Percentiles rank a stretch among this genome's conserved stretches.
Conservation (phyloP, 2,329 filamentous ascomycete genomes). For the Claviceps arundinis region DNA sequence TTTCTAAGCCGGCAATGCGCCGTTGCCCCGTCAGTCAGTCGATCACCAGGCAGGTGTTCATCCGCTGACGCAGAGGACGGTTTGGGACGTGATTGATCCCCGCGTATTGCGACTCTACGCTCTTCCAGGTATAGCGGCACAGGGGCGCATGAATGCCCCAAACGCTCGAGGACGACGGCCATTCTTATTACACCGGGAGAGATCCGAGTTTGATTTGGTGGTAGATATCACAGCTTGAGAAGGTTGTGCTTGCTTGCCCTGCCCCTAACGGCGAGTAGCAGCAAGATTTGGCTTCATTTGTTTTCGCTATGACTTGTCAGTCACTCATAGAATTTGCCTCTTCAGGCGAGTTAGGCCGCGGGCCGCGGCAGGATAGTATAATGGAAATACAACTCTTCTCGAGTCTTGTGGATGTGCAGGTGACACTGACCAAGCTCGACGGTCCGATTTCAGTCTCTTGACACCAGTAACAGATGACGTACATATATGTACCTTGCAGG, state of each 20-base stretch:
- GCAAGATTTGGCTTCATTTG: slow-evolving; percentile 8
- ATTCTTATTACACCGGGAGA: slow-evolving; percentile 16
- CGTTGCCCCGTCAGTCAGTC: slow-evolving; percentile 23
- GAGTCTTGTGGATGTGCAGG: not conserved
- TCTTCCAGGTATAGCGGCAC: slow-evolving; percentile 14
- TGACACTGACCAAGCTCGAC: not conserved
- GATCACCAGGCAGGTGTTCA: slow-evolving; percentile 14
- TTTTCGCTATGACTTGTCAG: slow-evolving; percentile 18
- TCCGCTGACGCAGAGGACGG: slow-evolving; percentile 19
- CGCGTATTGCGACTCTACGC: slow-evolving; percentile 14
- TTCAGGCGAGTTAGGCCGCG: slow-evolving; percentile 21
- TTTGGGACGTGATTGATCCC: slow-evolving; percentile 14
- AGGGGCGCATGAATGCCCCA: slow-evolving; percentile 19
- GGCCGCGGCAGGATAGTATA: slow-evolving; percentile 15
- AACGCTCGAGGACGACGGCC: slow-evolving; percentile 11
- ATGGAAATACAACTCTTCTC: slow-evolving; percentile 2
- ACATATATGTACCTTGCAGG: too few relatives aligned
- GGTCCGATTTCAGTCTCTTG: not conserved
- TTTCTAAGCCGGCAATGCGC: slow-evolving; percentile 29
- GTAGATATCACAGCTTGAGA: not conserved
- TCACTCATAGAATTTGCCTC: slow-evolving; percentile 17
- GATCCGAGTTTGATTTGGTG: slow-evolving; percentile 11
- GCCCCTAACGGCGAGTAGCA: slow-evolving; percentile 4
- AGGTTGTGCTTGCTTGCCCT: slow-evolving; percentile 1
- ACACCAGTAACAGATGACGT: not conserved